Conservation (phyloP, 768 basidiomycete genomes). For the Bullera alba region DNA sequence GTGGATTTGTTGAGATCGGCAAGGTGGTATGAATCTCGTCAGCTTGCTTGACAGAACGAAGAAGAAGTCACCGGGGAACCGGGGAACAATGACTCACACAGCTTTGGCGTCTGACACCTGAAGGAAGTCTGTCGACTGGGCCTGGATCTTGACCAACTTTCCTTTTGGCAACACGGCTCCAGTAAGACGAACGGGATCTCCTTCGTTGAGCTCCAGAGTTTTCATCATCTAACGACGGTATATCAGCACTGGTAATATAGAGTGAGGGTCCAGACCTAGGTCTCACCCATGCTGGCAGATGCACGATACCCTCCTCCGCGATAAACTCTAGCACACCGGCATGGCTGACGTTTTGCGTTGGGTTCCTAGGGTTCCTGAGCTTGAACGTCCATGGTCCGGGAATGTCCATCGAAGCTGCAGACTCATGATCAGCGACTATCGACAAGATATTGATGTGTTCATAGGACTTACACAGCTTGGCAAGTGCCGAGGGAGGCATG, state of each 20-base stretch:
- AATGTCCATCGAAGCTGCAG: constrained; percentile 66
- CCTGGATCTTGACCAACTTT: constrained; percentile 92
- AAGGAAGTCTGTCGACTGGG: constrained; percentile 88
- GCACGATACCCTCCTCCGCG: constrained; percentile 88
- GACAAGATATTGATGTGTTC: no score
- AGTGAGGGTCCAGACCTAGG: background rate
- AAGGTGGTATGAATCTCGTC: background rate
- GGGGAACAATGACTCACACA: constrained; percentile 75
- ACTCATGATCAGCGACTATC: background rate
- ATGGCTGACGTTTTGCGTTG: constrained; percentile 73
- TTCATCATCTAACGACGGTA: constrained; percentile 79
- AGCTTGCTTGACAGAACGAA: no score
- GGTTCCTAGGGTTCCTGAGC: constrained; percentile 78
- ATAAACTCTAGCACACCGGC: constrained; percentile 98
- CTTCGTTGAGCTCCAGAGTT: constrained; percentile 83
- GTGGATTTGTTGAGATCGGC: background rate
- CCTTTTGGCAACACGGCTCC: constrained; percentile 84
- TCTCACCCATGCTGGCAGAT: constrained; percentile 86
- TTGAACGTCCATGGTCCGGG: constrained; percentile 95
- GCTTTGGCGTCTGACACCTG: constrained; percentile 97
- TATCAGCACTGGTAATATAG: constrained; percentile 11
- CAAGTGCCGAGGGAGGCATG: constrained; percentile 92
- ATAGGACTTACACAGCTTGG: constrained; percentile 57
- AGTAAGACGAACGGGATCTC: constrained; percentile 87
- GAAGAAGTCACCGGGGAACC: no score